Conservation (phyloP, 176 grass and related monocot genomes). For the Puya raimondii region DNA sequence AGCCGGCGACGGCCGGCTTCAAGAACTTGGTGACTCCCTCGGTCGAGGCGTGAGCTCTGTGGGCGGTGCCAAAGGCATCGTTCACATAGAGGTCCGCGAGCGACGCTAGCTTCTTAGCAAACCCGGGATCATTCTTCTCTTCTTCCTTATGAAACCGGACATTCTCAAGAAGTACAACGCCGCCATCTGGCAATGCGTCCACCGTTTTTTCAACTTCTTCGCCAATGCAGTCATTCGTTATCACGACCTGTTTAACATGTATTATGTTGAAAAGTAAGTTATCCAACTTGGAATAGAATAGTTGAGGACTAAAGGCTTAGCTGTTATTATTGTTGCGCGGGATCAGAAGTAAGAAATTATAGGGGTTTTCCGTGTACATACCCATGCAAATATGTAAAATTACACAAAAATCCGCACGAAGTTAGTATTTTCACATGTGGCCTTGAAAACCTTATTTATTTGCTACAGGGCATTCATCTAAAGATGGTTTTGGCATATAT, state of each 20-base stretch:
- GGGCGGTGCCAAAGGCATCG: constrained; percentile 45
- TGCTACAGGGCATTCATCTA: too few relatives aligned
- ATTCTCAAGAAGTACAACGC: constrained; percentile 41
- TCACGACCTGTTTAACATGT: constrained; percentile 26
- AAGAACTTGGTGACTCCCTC: constrained; percentile 43
- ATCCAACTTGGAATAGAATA: too few relatives aligned
- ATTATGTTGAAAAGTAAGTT: background rate
- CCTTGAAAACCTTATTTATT: too few relatives aligned
- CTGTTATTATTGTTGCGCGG: too few relatives aligned
- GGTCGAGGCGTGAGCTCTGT: constrained; percentile 42
- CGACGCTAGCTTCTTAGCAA: constrained; percentile 41
- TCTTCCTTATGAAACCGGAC: constrained; percentile 47
- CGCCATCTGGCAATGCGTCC: constrained; percentile 33
- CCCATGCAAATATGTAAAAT: background rate
- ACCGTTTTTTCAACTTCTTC: constrained; percentile 36
- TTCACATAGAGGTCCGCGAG: constrained; percentile 41
- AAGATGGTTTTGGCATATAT: too few relatives aligned
- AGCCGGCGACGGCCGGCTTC: constrained; percentile 37
- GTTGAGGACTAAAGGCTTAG: too few relatives aligned
- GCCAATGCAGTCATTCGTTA: constrained; percentile 38
- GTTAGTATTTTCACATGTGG: too few relatives aligned
- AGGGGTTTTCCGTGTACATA: too few relatives aligned
- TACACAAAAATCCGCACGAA: too few relatives aligned
- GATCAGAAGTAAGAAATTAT: too few relatives aligned
- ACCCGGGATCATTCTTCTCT: constrained; percentile 47